A percentile compares a stretch with the other conserved stretches of the same genome.
Evolutionary conservation across 768 basidiomycete species (phyloP).

Genomic region (Phylloporus sp.): DNA sequence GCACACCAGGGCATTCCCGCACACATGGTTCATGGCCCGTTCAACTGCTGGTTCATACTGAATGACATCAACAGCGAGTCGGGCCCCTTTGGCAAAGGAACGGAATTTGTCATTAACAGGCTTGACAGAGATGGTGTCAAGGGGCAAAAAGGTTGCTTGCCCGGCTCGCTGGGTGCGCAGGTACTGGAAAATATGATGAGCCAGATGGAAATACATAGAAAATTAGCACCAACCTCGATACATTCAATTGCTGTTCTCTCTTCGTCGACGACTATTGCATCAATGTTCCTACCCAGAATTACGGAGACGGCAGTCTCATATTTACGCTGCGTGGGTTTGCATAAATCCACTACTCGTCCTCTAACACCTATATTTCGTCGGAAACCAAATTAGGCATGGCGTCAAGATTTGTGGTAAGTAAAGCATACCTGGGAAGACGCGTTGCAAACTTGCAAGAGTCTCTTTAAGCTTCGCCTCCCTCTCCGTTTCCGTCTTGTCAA

Average conservation of each 20-base stretch:
- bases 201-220: background rate
- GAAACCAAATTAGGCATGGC: background rate
- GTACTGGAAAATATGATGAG: conserved; percentile 50
- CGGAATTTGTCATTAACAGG: conserved; percentile 93
- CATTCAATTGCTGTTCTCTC: conserved; percentile 97
- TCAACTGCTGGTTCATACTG: conserved; percentile 81
- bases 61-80: conserved; percentile 84
- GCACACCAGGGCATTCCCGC: conserved; percentile 92
- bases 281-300: conserved; percentile 90
- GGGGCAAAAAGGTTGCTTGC: conserved; percentile 95
- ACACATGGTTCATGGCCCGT: conserved; percentile 94
- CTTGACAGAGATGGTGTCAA: conserved; percentile 96
- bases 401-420: background rate
- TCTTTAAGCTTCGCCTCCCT: conserved; percentile 83
- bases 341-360: conserved; percentile 89
- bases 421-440: conserved; percentile 77
- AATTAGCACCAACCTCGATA: conserved; percentile 65
- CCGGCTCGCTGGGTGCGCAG: conserved; percentile 93
- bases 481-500: conserved; percentile 84
- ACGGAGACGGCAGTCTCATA: conserved; percentile 91
- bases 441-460: conserved; percentile 74
- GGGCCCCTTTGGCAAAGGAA: conserved; percentile 82
- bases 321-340: conserved; percentile 89
- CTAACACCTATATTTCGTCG: conserved; percentile 61
- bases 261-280: conserved; percentile 93